These are phyloP conservation scores for Cryptococcus sp. DNA, from an alignment of 1,284 basidiomycete genomes.

Conservation along the genomic window DNA sequence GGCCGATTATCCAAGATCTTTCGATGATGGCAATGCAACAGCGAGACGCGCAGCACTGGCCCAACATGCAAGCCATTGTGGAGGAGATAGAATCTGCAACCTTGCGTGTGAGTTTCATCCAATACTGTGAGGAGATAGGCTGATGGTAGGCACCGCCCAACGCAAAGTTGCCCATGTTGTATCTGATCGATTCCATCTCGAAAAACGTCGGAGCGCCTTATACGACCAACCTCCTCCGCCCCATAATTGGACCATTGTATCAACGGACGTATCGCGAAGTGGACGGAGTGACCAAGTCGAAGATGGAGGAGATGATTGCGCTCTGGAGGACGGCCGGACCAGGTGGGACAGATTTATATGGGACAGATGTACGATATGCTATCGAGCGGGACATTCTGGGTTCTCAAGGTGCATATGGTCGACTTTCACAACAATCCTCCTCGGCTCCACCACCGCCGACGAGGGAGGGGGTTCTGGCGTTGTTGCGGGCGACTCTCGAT, in stretches of 20 bases:
- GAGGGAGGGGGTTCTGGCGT: conserved; percentile 15
- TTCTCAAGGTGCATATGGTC: conserved; percentile 7
- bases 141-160: conserved; percentile 69
- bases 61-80: conserved; percentile 71
- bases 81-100: conserved; percentile 86
- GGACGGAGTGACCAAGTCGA: conserved; percentile 72
- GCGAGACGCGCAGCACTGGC: conserved; percentile 55
- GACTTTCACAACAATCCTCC: neutral
- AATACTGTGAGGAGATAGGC: neutral
- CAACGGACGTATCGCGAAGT: conserved; percentile 77
- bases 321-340: conserved; percentile 85
- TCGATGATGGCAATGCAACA: conserved; percentile 85
- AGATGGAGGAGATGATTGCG: conserved; percentile 92
- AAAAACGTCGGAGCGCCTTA: conserved; percentile 91
- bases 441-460: conserved; percentile 8
- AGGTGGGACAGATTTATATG: conserved; percentile 66
- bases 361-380: conserved; percentile 26
- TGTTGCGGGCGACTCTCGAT: conserved; percentile 25
- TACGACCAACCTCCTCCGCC: conserved; percentile 66
- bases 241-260: conserved; percentile 69
- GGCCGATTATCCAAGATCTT: conserved; percentile 90
- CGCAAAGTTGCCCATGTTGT: conserved; percentile 89
- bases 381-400: conserved; percentile 41
- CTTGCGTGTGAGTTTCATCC: conserved; percentile 50
- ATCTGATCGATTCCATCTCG: conserved; percentile 91